Conservation (phyloP, 2,329 filamentous ascomycete genomes). For the Monosporascus sp. region DNA sequence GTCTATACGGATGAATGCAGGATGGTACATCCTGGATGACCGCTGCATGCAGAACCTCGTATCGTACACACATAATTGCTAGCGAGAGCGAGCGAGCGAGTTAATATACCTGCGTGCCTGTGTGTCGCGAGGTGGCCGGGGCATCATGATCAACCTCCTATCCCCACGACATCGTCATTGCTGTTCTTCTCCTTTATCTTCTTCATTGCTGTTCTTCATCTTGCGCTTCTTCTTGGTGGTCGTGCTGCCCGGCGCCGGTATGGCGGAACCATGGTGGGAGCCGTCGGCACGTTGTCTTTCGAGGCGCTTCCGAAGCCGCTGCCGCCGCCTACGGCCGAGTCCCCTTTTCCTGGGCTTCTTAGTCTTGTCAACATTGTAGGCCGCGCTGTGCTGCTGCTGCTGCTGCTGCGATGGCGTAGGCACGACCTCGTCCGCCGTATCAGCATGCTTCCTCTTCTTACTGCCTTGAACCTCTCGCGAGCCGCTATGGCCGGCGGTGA, state of each 20-base stretch:
- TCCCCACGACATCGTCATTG: background rate
- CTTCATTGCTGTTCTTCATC: too few relatives aligned
- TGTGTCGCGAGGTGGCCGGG: constrained; percentile 1
- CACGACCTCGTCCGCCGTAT: background rate
- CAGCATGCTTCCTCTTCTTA: background rate
- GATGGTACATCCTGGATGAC: too few relatives aligned
- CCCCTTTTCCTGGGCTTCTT: too few relatives aligned
- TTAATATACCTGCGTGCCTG: too few relatives aligned
- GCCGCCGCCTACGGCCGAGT: background rate
- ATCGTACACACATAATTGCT: too few relatives aligned
- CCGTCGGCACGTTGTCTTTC: background rate
- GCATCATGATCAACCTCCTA: background rate
- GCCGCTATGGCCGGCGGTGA: background rate
- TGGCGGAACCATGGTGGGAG: background rate
- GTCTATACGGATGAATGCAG: too few relatives aligned
- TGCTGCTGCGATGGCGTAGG: background rate
- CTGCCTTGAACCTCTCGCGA: background rate
- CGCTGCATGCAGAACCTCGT: too few relatives aligned
- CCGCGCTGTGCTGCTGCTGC: background rate
- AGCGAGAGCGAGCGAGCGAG: too few relatives aligned
- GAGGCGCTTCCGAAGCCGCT: background rate
- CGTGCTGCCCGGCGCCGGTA: background rate
- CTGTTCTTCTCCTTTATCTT: background rate
- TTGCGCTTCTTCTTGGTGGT: background rate
- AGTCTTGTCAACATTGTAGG: background rate